phyloP scores from a whole-genome alignment of 2,329 filamentous ascomycete species.

The Talaromyces sp. region DNA sequence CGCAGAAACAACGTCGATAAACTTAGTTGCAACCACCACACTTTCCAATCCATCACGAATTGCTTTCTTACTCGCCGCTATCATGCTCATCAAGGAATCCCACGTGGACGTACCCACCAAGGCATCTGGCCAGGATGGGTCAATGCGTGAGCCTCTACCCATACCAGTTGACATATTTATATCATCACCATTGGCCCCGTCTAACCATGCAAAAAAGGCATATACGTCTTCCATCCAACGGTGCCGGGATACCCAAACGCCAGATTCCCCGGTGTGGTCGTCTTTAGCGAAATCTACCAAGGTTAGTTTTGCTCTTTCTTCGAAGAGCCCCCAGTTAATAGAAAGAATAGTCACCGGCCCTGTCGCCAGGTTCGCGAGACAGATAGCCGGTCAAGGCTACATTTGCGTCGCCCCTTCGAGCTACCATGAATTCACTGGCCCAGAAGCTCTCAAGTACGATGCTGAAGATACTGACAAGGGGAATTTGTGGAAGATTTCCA shows the following conservation, averaged over 20 bases:
- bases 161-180: neutral
- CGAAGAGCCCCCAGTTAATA: neutral
- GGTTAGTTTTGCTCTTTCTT: slow-evolving; percentile 46
- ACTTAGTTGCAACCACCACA: neutral
- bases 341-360: slow-evolving; percentile 71
- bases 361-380: slow-evolving; percentile 80
- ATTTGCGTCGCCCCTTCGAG: slow-evolving; percentile 86
- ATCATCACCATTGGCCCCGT: too few species aligned
- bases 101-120: slow-evolving; percentile 57
- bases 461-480: slow-evolving; percentile 80
- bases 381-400: slow-evolving; percentile 89
- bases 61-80: slow-evolving; percentile 12
- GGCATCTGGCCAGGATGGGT: slow-evolving; percentile 48
- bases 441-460: slow-evolving; percentile 79
- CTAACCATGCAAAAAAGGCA: slow-evolving; percentile 50
- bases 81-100: slow-evolving; percentile 57
- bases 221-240: slow-evolving; percentile 82
- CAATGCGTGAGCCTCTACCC: slow-evolving; percentile 48
- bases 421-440: slow-evolving; percentile 89
- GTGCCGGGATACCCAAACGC: slow-evolving; percentile 83
- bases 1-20: neutral
- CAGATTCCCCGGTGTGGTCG: slow-evolving; percentile 79
- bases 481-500: slow-evolving; percentile 79
- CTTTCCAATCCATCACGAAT: neutral
- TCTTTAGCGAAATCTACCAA: slow-evolving; percentile 96